Evolutionary conservation across 2,329 filamentous ascomycete genomes (phyloP).

Genomic region (Xylariaceae sp.): DNA sequence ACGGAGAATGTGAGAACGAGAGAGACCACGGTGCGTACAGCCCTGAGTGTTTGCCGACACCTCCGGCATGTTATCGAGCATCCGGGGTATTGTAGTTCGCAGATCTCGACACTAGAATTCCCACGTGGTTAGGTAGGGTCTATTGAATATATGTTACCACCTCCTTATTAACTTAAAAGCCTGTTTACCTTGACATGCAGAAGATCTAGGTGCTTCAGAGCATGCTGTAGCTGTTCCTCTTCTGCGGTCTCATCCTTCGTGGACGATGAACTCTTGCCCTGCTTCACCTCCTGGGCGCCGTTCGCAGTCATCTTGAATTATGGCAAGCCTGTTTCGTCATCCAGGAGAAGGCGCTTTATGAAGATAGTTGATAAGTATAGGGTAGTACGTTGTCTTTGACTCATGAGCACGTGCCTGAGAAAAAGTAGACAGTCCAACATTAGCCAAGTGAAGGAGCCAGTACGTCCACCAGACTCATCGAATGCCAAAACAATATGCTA

Average conservation of each 20-base stretch:
- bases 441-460: no score
- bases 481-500: no score
- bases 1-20: background rate
- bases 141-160: no score
- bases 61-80: conserved; percentile 57
- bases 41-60: conserved; percentile 45
- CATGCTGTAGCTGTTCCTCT: conserved; percentile 56
- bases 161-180: no score
- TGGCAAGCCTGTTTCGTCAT: background rate
- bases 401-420: background rate
- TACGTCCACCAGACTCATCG: no score
- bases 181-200: conserved; percentile 60
- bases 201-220: conserved; percentile 57
- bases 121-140: conserved; percentile 4
- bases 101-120: conserved; percentile 51
- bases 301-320: conserved; percentile 26
- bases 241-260: conserved; percentile 47
- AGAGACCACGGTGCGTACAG: conserved; percentile 46
- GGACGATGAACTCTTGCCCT: conserved; percentile 1
- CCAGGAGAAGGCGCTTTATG: background rate
- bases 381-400: background rate
- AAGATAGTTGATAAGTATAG: background rate
- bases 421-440: background rate
- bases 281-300: conserved; percentile 14
- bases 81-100: conserved; percentile 55